phyloP scores from a whole-genome alignment of 176 grass and related monocot species.

The Secale cereale region DNA sequence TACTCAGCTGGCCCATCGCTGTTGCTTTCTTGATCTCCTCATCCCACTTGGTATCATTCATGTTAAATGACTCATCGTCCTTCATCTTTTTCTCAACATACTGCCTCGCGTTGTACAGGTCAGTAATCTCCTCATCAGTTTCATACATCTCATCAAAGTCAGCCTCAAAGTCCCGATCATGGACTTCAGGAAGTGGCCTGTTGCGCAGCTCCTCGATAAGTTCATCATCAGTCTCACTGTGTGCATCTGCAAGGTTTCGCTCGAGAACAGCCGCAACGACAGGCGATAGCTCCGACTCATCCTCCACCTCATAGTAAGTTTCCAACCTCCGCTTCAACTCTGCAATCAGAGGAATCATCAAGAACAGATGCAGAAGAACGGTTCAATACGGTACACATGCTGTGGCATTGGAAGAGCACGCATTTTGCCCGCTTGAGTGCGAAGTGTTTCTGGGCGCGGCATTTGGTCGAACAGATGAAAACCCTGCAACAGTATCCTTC shows the following conservation, averaged over 20 bases:
- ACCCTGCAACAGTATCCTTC: background rate
- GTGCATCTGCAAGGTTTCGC: slow-evolving; percentile 42
- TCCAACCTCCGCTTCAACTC: slow-evolving; percentile 59
- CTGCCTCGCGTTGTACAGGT: slow-evolving; percentile 79
- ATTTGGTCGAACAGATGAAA: slow-evolving; percentile 21
- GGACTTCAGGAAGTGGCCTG: slow-evolving; percentile 36
- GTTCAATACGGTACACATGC: background rate
- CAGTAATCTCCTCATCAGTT: slow-evolving; percentile 62
- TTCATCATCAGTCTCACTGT: slow-evolving; percentile 56
- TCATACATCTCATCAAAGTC: slow-evolving; percentile 64
- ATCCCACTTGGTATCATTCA: slow-evolving; percentile 77
- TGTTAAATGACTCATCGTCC: slow-evolving; percentile 61
- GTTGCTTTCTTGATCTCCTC: slow-evolving; percentile 40
- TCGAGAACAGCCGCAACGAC: slow-evolving; percentile 42
- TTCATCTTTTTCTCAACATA: slow-evolving; percentile 81
- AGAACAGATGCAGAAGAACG: background rate
- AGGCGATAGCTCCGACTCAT: slow-evolving; percentile 34
- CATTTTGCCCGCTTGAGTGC: background rate
- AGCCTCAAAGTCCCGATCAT: slow-evolving; percentile 50
- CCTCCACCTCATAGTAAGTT: slow-evolving; percentile 41
- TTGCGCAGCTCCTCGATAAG: slow-evolving; percentile 55
- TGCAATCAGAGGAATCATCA: slow-evolving; percentile 23
- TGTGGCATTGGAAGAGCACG: background rate
- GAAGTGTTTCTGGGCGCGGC: background rate
- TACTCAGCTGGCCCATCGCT: slow-evolving; percentile 39